These are phyloP conservation scores for Gossypium aridum DNA, from an alignment of 441 rosid genomes.

Conservation along the genomic window DNA sequence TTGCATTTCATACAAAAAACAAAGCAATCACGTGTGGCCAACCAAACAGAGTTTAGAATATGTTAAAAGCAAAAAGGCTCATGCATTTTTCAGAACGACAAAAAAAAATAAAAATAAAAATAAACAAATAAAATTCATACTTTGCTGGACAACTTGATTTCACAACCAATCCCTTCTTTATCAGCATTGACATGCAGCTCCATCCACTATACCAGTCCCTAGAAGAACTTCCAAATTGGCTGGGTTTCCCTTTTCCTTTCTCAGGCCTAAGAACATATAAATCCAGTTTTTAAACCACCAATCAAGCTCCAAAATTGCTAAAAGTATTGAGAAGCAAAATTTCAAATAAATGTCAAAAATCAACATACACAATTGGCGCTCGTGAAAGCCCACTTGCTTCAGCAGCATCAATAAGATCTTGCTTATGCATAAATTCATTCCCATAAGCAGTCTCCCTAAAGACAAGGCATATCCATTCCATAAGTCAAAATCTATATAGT, in stretches of 20 bases:
- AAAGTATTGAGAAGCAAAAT: not conserved
- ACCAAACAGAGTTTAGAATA: not conserved
- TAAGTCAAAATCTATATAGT: conserved; percentile 13
- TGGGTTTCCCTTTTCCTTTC: conserved; percentile 65
- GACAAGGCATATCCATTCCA: conserved; percentile 11
- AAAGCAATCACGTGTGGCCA: not conserved
- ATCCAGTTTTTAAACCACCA: conserved; percentile 7
- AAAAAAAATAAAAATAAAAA: not conserved
- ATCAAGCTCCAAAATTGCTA: not conserved
- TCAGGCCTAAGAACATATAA: conserved; percentile 52
- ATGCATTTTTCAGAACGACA: not conserved
- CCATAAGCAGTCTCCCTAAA: conserved; percentile 56
- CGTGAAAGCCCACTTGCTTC: conserved; percentile 93
- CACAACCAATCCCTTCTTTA: conserved; percentile 76
- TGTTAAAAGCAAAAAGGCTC: not conserved
- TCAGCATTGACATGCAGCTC: conserved; percentile 85
- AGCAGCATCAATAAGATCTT: conserved; percentile 85
- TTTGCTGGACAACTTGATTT: conserved; percentile 96
- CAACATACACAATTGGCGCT: conserved; percentile 52
- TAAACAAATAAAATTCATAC: conserved; percentile 27
- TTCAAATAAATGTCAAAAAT: not conserved
- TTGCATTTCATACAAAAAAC: not conserved
- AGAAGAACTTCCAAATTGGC: conserved; percentile 62
- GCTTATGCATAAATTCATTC: conserved; percentile 70
- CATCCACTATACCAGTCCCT: conserved; percentile 93